Percentiles rank a stretch among this genome's conserved stretches.
These are phyloP conservation scores for Teratosphaeria zuluensis DNA, from an alignment of 2,329 filamentous ascomycete genomes.

Conservation along the genomic window DNA sequence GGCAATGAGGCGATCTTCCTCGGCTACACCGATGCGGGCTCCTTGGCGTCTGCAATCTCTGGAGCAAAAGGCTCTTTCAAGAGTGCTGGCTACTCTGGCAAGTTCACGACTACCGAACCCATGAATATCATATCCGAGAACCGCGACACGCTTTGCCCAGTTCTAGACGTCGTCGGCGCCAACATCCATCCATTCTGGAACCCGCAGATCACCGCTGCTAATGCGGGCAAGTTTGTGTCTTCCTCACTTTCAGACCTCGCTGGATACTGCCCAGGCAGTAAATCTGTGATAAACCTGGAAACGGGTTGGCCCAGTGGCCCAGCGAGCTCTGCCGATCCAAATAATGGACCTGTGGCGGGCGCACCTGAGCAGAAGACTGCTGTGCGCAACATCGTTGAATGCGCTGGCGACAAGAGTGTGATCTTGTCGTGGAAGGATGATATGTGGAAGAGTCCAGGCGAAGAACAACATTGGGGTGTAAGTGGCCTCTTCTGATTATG, in stretches of 20 bases:
- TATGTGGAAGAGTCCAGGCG: constrained; percentile 65
- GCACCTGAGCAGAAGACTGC: constrained; percentile 57
- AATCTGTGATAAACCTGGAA: constrained; percentile 74
- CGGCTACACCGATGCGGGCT: constrained; percentile 51
- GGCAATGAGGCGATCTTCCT: constrained; percentile 88
- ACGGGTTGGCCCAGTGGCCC: constrained; percentile 78
- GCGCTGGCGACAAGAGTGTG: constrained; percentile 58
- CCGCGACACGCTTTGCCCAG: constrained; percentile 54
- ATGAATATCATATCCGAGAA: constrained; percentile 64
- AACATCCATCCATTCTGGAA: constrained; percentile 98
- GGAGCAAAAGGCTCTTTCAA: constrained; percentile 55
- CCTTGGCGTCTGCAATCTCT: constrained; percentile 62
- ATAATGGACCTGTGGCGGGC: constrained; percentile 47
- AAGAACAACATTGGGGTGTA: constrained; percentile 72
- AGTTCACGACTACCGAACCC: constrained; percentile 78
- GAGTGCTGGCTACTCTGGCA: constrained; percentile 51
- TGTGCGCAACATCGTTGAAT: constrained; percentile 58
- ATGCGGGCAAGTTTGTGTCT: constrained; percentile 68
- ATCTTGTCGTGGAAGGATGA: constrained; percentile 79
- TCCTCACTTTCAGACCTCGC: constrained; percentile 63
- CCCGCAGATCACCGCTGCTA: constrained; percentile 48
- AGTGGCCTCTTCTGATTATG: constrained; percentile 21
- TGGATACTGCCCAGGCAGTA: constrained; percentile 55
- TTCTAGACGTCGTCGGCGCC: constrained; percentile 68
- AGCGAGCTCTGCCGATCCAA: constrained; percentile 56